Base-by-base conservation (phyloP, 2,329 filamentous ascomycete species). In the Fusarium fujikuroi region DNA sequence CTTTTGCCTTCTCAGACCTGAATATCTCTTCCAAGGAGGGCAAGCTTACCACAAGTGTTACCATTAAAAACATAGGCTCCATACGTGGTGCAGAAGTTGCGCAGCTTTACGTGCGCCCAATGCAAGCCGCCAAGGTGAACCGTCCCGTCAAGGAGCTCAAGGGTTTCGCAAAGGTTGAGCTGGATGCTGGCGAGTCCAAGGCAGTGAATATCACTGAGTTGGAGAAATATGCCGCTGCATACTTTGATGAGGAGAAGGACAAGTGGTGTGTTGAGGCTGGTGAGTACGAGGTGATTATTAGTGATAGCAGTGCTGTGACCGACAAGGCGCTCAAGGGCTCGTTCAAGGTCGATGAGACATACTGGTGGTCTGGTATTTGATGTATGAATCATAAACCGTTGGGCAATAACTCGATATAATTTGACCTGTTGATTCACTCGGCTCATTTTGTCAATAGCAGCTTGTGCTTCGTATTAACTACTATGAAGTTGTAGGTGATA, bases 211-310 rank as follows among this genome's bases (percentile, higher is more conserved):
- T 95, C 12, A 81, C 83, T 8, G 81, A 91, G 54, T 78, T 88
- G 68, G 88, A 88, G 76, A 93, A 92, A 81, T 90, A 92, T 61
- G 90, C 89, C 0, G 87, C 89, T 0, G 89, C 89, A 60, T 94
- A 91, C 82, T 94, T 90, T 85, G 91, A 93, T 74, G 92, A 94
- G 82, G 86, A 88, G 70, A 84, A 88, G 18, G 85, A 87, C 62
- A 84, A 89, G 76, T 95, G 92, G 92, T 87, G 88, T 25, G 87
- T 87, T 3, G 91, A 93, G 82, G 86, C 86, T 78, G 92, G 92
- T 36, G 83, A 84, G 53, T 94, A 93, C 78, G 87, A 87, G 63
- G 85, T 93, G 21, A 81, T 90, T 60, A 87, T 93, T 5, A 87
- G 86, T 14, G 84, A 87, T 54, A 92, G 88, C 66, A 92, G 87